A percentile compares a stretch with the other conserved stretches of the same genome.
phyloP scores from a whole-genome alignment of 139 green algal genomes.

The Penium margaritaceum region DNA sequence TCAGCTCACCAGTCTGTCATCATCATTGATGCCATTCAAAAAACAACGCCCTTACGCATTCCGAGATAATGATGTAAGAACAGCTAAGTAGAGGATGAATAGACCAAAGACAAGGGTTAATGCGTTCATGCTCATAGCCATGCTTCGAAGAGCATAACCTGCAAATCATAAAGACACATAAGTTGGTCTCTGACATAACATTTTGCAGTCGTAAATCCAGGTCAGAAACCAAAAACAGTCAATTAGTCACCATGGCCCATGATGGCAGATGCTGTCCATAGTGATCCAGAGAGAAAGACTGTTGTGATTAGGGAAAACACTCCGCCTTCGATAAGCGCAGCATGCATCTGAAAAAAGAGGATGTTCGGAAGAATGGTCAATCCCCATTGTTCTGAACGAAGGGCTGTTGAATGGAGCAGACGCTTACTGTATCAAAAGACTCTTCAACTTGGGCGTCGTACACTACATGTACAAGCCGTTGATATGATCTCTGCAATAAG shows the following conservation, averaged over 20 bases:
- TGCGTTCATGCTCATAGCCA: slow-evolving; percentile 5
- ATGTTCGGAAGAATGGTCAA: no score
- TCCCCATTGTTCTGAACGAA: no score
- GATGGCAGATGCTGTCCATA: background rate
- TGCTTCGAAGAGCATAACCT: background rate
- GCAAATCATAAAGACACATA: background rate
- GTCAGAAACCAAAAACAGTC: background rate
- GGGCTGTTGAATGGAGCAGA: background rate
- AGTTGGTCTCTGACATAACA: no score
- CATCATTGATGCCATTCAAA: background rate
- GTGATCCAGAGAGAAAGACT: background rate
- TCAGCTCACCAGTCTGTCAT: background rate
- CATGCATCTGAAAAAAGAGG: background rate
- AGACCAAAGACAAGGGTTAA: slow-evolving; percentile 1
- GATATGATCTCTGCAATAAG: background rate
- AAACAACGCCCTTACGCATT: background rate
- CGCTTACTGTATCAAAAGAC: no score
- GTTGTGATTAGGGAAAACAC: background rate
- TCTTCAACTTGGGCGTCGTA: no score
- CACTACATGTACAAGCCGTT: background rate
- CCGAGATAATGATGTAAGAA: slow-evolving; percentile 4
- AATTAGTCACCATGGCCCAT: slow-evolving; percentile 4
- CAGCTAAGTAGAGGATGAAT: slow-evolving; percentile 4
- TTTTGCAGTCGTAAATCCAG: no score
- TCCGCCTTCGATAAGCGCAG: background rate